Percentiles rank a stretch among this genome's conserved stretches.
Evolutionary conservation across 2,329 filamentous ascomycete species (phyloP).

Genomic region (Ceratocystis variospora): DNA sequence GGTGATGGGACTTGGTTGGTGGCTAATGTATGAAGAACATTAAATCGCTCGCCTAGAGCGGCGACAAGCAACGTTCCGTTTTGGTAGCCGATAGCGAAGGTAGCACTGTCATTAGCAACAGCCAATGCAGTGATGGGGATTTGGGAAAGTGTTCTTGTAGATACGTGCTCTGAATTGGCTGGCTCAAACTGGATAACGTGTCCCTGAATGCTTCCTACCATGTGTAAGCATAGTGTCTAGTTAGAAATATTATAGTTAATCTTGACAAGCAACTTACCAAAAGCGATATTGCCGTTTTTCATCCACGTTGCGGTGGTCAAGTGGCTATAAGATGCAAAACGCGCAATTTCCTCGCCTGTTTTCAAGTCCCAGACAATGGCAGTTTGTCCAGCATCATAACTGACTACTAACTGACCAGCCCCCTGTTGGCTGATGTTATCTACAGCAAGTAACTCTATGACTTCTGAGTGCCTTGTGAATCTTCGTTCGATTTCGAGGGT

Average conservation of each 20-base stretch:
- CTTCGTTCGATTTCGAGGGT: conserved; percentile 76
- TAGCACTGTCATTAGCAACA: conserved; percentile 76
- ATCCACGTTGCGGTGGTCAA: conserved; percentile 84
- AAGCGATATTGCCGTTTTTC: conserved; percentile 91
- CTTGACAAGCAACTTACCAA: conserved; percentile 49
- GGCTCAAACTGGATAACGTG: conserved; percentile 93
- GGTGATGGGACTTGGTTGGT: conserved; percentile 74
- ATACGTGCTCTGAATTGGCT: conserved; percentile 81
- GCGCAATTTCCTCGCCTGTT: conserved; percentile 75
- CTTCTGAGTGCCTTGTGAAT: conserved; percentile 71
- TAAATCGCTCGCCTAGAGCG: conserved; percentile 79
- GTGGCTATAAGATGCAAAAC: conserved; percentile 85
- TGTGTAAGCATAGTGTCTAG: conserved; percentile 20
- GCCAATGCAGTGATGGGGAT: conserved; percentile 91
- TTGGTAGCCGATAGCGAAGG: conserved; percentile 94
- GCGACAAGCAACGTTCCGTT: conserved; percentile 91
- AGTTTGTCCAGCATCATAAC: conserved; percentile 80
- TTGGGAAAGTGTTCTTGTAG: conserved; percentile 74
- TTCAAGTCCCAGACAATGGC: conserved; percentile 95
- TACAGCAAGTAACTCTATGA: conserved; percentile 70
- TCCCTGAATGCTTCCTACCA: conserved; percentile 76
- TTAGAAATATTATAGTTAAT: background rate
- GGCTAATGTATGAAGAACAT: conserved; percentile 81
- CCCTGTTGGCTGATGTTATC: conserved; percentile 85
- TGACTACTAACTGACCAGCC: conserved; percentile 73